Base-by-base conservation (phyloP, 495 filamentous ascomycete species). In the Pyrenula aspistea region DNA sequence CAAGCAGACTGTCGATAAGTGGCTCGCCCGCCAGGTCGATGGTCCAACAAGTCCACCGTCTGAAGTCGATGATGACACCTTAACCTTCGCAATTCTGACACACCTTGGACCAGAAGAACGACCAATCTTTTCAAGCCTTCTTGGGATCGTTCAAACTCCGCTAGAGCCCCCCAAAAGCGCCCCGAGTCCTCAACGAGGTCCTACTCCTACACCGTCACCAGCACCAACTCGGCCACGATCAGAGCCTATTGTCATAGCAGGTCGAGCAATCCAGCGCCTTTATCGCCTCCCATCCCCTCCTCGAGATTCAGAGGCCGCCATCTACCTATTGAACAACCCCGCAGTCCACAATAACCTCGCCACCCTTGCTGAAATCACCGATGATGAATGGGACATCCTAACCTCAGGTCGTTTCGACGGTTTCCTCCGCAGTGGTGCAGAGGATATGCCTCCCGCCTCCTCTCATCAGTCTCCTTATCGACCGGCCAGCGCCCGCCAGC, bases 391-490 rank as follows among this genome's bases (percentile, higher is more conserved):
- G 91, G 94, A 99, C 47, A 91, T 99, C 49, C 80, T 99, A 25
- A 88, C 86, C 24, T 96, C 92, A 0, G 94, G 94, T 23, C 89
- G 92, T 42, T 97, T 99, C 64, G 93, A 98, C 65, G 92, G 92
- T 2, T 97, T 98, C 72, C 80, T 98, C 20, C 93, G 91, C 81
- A 91, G 88, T 49, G 91, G 91, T n/a, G 88, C 87, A 25, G 91
- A 95, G 61, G 79, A 80, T 56, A 62, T 77, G 49, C 80, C 58
- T 12, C 63, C 42, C 22, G 49, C 54, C 22, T 53, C 61, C 42
- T 53, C 53, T 36, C 61, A 51, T 24, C 58, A 55, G 12, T 49
- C 55, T 22, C 61, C 55, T 19, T 55, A 56, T 31, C 70, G 66
- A 21, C 55, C 58, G 22, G 36, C 53, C 21, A 31, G 47, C 50